Conservation (phyloP, 768 basidiomycete genomes). For the Terana coerulea region DNA sequence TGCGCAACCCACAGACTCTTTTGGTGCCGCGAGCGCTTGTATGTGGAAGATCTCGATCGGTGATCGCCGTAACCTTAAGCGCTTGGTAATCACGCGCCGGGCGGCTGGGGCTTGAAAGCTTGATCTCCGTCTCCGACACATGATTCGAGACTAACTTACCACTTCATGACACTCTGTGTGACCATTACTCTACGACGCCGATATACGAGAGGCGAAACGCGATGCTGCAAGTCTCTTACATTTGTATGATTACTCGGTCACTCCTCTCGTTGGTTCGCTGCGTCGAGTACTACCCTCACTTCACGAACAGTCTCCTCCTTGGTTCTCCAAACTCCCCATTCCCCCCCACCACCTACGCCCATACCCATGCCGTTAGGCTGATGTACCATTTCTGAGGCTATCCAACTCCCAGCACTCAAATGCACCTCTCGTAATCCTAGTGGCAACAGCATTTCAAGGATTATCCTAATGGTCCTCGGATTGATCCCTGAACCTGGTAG, state of each 20-base stretch:
- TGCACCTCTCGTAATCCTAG: constrained; percentile 67
- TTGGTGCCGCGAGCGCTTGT: constrained; percentile 5
- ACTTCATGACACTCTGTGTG: no score
- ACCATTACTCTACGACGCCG: no score
- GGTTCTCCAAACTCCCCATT: constrained; percentile 72
- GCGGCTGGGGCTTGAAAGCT: no score
- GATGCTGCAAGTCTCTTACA: no score
- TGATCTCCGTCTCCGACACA: no score
- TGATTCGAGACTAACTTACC: no score
- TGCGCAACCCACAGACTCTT: constrained; percentile 8
- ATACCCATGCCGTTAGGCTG: constrained; percentile 63
- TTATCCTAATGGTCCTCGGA: constrained; percentile 40
- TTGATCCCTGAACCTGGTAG: constrained; percentile 81
- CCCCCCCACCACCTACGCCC: constrained; percentile 49
- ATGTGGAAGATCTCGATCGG: constrained; percentile 1
- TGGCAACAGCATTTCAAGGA: constrained; percentile 51
- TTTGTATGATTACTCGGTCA: no score
- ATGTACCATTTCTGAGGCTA: constrained; percentile 47
- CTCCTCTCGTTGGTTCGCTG: constrained; percentile 16
- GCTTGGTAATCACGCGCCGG: no score
- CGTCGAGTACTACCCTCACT: constrained; percentile 46
- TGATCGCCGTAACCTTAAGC: no score
- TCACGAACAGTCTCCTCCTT: constrained; percentile 45
- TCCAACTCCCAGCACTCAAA: constrained; percentile 68
- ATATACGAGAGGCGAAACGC: no score